phyloP scores from a whole-genome alignment of 441 rosid species.

The Aleurites moluccanus region DNA sequence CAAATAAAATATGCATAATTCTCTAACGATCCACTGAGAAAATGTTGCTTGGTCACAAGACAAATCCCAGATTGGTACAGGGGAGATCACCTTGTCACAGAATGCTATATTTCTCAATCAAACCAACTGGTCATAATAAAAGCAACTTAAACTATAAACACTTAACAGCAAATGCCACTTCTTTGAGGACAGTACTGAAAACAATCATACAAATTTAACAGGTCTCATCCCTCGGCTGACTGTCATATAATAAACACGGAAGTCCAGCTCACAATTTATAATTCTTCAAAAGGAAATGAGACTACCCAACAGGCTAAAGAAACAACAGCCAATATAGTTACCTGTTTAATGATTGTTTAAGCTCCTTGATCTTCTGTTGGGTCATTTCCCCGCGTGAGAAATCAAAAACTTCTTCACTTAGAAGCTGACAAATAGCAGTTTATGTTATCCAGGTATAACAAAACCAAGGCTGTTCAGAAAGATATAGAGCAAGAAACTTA shows the following conservation, averaged over 20 bases:
- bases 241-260: background rate
- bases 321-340: constrained; percentile 9
- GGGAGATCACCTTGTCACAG: background rate
- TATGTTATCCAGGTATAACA: constrained; percentile 22
- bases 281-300: background rate
- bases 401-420: constrained; percentile 99
- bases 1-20: background rate
- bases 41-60: background rate
- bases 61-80: background rate
- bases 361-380: constrained; percentile 96
- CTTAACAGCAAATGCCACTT: background rate
- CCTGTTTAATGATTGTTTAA: constrained; percentile 98
- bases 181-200: background rate
- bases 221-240: background rate
- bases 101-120: background rate
- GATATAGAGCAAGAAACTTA: constrained; percentile 30
- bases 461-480: constrained; percentile 2
- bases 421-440: constrained; percentile 53
- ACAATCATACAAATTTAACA: background rate
- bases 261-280: background rate
- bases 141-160: background rate
- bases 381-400: constrained; percentile 99
- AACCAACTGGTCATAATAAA: background rate
- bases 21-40: background rate
- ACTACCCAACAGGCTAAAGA: background rate